Evolutionary conservation across 176 grass and related monocot genomes (phyloP).

Genomic region (Poa pratensis): DNA sequence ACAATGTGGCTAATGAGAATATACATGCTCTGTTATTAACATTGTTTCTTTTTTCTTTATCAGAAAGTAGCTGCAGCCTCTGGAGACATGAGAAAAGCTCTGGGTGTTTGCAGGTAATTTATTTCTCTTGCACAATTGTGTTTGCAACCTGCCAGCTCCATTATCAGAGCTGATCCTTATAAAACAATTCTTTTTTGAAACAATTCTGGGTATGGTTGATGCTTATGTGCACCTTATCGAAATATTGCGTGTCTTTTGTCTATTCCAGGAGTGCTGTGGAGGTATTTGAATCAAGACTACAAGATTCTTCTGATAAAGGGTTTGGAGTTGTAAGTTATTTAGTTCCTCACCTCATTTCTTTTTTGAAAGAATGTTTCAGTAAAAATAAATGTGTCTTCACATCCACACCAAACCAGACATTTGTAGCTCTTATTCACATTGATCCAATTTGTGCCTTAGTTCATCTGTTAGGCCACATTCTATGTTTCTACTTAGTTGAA

Average conservation of each 20-base stretch:
- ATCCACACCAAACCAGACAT: not conserved
- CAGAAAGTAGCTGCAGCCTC: slow-evolving; percentile 92
- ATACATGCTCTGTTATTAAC: slow-evolving; percentile 14
- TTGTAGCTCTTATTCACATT: not conserved
- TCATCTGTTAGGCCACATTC: not conserved
- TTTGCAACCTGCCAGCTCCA: not conserved
- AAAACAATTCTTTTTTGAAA: not conserved
- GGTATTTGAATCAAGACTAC: slow-evolving; percentile 76
- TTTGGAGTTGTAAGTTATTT: slow-evolving; percentile 60
- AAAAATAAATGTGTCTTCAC: not conserved
- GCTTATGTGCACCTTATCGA: not conserved
- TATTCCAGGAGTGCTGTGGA: slow-evolving; percentile 85
- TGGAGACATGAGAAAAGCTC: slow-evolving; percentile 96
- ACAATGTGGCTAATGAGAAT: not conserved
- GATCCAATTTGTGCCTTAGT: not conserved
- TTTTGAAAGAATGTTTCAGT: not conserved
- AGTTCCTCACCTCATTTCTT: not conserved
- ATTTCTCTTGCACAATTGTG: slow-evolving; percentile 25
- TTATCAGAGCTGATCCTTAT: slow-evolving; percentile 1
- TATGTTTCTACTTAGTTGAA: slow-evolving; percentile 1
- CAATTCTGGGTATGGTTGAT: not conserved
- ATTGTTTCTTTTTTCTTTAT: slow-evolving; percentile 39
- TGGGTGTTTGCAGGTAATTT: slow-evolving; percentile 85
- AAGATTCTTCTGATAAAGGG: slow-evolving; percentile 50
- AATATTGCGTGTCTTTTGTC: slow-evolving; percentile 14